Evolutionary conservation across 2,329 filamentous ascomycete species (phyloP), one percentile per base, ranked within the genome.

Genomic region (Neofusicoccum cordaticola): DNA sequence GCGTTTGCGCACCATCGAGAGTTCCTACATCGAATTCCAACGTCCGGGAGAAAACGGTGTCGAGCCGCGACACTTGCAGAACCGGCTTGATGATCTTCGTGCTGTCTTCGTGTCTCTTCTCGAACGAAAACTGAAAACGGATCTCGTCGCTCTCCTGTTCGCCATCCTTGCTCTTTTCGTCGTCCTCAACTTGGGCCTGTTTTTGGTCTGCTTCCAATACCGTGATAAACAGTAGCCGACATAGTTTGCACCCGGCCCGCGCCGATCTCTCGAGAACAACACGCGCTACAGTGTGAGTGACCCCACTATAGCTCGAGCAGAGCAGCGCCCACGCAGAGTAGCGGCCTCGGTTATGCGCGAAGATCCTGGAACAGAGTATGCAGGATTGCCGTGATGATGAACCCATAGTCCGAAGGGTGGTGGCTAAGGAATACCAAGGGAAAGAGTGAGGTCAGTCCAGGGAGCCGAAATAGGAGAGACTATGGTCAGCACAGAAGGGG

Each of bases 171-270:
- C 42, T 31, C 19, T 17, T 37, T 34, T 37, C 57, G 41, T 48
- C 42, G 3, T 27, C n/a, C 31, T 47, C 57, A 22, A 61, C 42
- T 35, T 47, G 53, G 41, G 53, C 39, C 37, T 22, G 27, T 44
- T 53, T 39, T n/a, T 58, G 39, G 19, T 57, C 34, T n/a, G 42
- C 62, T 19, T 58, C 53, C 19, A 58, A 7, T 9, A 57, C 48
- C n/a, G 44, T 48, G 37, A 31, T 27, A 17, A 27, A 44, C 39
- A 64, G 50, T 22, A 58, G 48, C 41, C 37, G 62, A 47, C 50
- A 64, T 45, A 57, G 62, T 42, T 47, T 51, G 22, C 62, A 64
- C 13, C 51, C 62, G 35, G 52, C 52, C 31, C 52, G 52, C 52
- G 52, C 52, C 52, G 52, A 56, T 56, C 52, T 12, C 37, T 56